A percentile compares a stretch with the other conserved stretches of the same genome.
Conservation (phyloP, 352 stramenopile species). For the Phytophthora palmivora region DNA sequence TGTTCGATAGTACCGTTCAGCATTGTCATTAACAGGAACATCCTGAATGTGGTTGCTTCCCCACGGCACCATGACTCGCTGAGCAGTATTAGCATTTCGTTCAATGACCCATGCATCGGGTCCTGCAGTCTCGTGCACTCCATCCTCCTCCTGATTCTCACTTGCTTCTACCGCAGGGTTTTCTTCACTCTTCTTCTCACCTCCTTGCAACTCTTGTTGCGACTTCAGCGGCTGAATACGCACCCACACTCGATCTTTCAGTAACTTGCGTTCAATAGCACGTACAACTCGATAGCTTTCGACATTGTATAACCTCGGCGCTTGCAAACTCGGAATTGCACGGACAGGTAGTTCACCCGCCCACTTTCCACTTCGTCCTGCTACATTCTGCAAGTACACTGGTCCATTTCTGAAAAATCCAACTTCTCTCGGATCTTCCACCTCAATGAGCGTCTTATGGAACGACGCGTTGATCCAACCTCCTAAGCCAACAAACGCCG, state of each 20-base stretch:
- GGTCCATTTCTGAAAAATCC: slow-evolving; percentile 41
- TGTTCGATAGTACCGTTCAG: slow-evolving; percentile 76
- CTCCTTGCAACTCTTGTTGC: slow-evolving; percentile 4
- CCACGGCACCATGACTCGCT: slow-evolving; percentile 72
- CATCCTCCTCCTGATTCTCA: slow-evolving; percentile 32
- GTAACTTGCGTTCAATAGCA: slow-evolving; percentile 67
- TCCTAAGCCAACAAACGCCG: slow-evolving; percentile 55
- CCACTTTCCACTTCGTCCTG: slow-evolving; percentile 58
- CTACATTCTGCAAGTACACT: slow-evolving; percentile 76
- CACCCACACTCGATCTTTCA: slow-evolving; percentile 82
- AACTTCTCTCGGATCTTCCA: slow-evolving; percentile 54
- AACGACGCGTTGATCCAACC: slow-evolving; percentile 79
- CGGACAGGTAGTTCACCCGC: slow-evolving; percentile 69
- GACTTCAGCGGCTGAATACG: slow-evolving; percentile 43
- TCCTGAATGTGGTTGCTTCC: slow-evolving; percentile 40
- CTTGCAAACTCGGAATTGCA: slow-evolving; percentile 67
- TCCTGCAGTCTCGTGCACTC: slow-evolving; percentile 5
- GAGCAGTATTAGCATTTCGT: slow-evolving; percentile 72
- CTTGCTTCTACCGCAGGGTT: slow-evolving; percentile 7
- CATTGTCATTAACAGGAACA: slow-evolving; percentile 39
- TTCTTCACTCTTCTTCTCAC: slow-evolving; percentile 29
- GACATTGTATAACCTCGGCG: slow-evolving; percentile 54
- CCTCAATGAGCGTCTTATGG: slow-evolving; percentile 50
- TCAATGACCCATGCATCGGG: slow-evolving; percentile 77
- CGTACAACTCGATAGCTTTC: slow-evolving; percentile 64